Evolutionary conservation across 306 rosid species (phyloP), one percentile per base, ranked within the genome.

Genomic region (Trifolium pratense): DNA sequence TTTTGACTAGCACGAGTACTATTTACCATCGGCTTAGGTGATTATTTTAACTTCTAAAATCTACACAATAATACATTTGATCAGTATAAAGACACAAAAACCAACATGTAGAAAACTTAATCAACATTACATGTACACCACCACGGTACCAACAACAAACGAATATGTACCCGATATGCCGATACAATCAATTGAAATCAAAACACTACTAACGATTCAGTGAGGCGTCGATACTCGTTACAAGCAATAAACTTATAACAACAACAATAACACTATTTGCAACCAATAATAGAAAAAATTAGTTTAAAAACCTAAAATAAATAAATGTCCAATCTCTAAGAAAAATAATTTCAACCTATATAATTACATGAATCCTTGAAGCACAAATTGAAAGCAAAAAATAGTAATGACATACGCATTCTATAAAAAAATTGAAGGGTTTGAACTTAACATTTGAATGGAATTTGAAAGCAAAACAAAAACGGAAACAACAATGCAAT

Each of bases 1-100:
- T 60, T 81, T 65, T 78, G 66, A 80, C 91, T 75, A 70, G 87
- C 76, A 70, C 56, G 82, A 49, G 86, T 82, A 71, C 80, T 79
- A 62, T 70, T 87, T 60, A 73, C 89, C 97, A 93, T 93, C 31
- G 73, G 75, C 68, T 74, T 77, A 40, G 29, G 83, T 21, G 63
- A 21, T 78, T 61, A 77, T 10, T 6, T 43, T 48, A 36, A 39
- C 63, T 37, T 51, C 39, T 62, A 21, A 78, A 43, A 46, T 75
- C 62, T 68, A 51, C 63, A 52, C 3, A 36, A 81, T 61, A 61
- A 57, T 53, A 74, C 9, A 57, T 72, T 20, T 53, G 5, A 72
- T 83, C 73, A 74, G 59, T 36, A 68, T 21, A 64, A 42, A 60
- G 53, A 77, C 32, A 71, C 57, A 26, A 6, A 70, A 78, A 51